phyloP scores from a whole-genome alignment of 352 stramenopile genomes.

The Pythium plurisporium region DNA sequence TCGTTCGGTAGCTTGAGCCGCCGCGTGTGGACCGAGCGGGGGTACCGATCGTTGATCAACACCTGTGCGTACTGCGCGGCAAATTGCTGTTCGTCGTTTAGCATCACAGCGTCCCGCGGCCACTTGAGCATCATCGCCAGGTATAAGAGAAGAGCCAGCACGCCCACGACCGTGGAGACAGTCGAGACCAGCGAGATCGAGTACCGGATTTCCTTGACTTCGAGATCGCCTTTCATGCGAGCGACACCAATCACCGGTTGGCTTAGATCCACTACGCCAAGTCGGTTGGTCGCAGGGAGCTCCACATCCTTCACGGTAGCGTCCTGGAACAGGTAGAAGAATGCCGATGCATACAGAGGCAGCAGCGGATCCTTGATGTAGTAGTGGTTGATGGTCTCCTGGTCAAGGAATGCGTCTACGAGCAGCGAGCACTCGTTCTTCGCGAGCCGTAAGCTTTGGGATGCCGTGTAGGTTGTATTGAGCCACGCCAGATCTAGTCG shows the following conservation, averaged over 20 bases:
- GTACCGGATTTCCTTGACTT: conserved; percentile 45
- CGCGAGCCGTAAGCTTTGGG: not conserved
- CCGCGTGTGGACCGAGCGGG: conserved; percentile 3
- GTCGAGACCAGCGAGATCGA: conserved; percentile 35
- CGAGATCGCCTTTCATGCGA: conserved; percentile 31
- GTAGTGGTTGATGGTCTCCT: conserved; percentile 42
- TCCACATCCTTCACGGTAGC: conserved; percentile 26
- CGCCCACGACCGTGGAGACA: conserved; percentile 35
- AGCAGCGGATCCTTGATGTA: conserved; percentile 39
- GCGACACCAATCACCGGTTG: conserved; percentile 19
- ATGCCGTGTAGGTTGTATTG: conserved; percentile 1
- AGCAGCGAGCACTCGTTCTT: conserved; percentile 26
- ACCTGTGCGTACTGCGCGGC: conserved; percentile 28
- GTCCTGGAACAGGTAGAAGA: conserved; percentile 50
- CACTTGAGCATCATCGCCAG: conserved; percentile 26
- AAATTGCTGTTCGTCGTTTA: conserved; percentile 20
- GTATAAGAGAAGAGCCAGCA: conserved; percentile 29
- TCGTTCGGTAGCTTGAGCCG: conserved; percentile 11
- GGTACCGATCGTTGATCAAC: conserved; percentile 37
- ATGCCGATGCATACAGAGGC: conserved; percentile 39
- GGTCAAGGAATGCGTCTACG: conserved; percentile 40
- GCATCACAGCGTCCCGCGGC: conserved; percentile 31
- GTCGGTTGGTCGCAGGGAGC: not conserved
- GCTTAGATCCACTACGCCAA: conserved; percentile 1
- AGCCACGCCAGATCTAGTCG: conserved; percentile 1